Evolutionary conservation across 2,329 filamentous ascomycete genomes (phyloP), one percentile per base, ranked within the genome.

Genomic region (Aureobasidium sp.): DNA sequence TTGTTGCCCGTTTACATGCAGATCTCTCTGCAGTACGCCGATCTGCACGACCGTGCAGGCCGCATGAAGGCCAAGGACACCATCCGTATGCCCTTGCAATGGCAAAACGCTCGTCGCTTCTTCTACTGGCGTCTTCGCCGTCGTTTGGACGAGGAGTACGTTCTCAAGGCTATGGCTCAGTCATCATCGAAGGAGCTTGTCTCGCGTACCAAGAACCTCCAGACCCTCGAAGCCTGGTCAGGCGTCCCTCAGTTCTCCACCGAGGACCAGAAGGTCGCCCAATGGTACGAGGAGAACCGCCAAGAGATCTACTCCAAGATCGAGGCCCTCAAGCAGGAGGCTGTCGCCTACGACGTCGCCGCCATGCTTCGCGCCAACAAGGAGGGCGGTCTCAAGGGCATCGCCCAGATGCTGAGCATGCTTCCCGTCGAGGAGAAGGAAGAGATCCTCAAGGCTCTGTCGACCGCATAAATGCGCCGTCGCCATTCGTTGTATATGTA

Each of bases 111-210:
- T 8, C 85, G 93, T 60, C 86, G 91, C 67, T 97, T 93, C 88
- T 97, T 98, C 79, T 98, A 97, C 86, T 98, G 94, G 93, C 91
- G 93, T 72, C 85, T 96, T 58, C 90, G 94, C 71, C 87, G 93
- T 68, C 84, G 93, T 74, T 79, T 98, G 68, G 97, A 94, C 72
- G 93, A 98, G 75, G 93, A 98, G 75, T 88, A 94, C 71, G 89
- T 98, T 63, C 79, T 98, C 70, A 93, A 90, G 75, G 89, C 89
- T 73, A 88, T 98, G 80, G 76, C 72, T 2, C 61, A 67, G 34
- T 55, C 51, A 8, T 48, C 56, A 11, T 70, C 75, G 30, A 69
- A 70, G 66, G 61, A 68, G 66, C 60, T 77, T 56, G 56, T 73
- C 58, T 60, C 70, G 64, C 59, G 63, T 54, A 60, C 60, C 53